A percentile compares a stretch with the other conserved stretches of the same genome.
Conservation (phyloP, 768 basidiomycete species). For the Hortiboletus flavorubellus region DNA sequence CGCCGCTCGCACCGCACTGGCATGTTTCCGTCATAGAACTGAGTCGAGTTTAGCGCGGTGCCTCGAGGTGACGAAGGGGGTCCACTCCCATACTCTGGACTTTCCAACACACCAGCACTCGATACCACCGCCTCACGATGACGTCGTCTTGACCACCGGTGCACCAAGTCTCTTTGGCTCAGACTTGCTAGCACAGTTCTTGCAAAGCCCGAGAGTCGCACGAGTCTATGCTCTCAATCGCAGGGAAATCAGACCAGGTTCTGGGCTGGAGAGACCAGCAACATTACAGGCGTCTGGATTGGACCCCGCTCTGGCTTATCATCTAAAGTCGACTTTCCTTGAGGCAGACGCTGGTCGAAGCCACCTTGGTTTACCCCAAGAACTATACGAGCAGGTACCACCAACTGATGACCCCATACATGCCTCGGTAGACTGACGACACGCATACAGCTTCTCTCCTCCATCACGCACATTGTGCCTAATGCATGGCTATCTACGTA, state of each 20-base stretch:
- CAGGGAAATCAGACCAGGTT: conserved; percentile 9
- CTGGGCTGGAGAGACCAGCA: conserved; percentile 11
- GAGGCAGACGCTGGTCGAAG: conserved; percentile 26
- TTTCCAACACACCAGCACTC: no score
- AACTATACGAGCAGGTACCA: conserved; percentile 27
- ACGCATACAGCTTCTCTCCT: conserved; percentile 14
- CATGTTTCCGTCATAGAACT: no score
- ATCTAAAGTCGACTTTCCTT: conserved; percentile 32
- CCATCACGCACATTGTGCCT: conserved; percentile 38
- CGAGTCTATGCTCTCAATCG: conserved; percentile 32
- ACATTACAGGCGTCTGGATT: conserved; percentile 32
- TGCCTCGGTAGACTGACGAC: not conserved
- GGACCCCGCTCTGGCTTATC: conserved; percentile 24
- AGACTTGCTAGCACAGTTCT: conserved; percentile 24
- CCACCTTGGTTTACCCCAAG: conserved; percentile 26
- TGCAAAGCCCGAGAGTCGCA: conserved; percentile 11
- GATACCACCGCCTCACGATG: no score
- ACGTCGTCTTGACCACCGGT: no score
- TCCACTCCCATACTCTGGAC: no score
- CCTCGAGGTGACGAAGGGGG: no score
- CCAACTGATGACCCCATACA: not conserved
- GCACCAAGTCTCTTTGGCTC: no score
- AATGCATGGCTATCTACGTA: conserved; percentile 22
- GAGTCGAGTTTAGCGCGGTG: no score
- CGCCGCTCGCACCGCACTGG: no score